Evolutionary conservation across 2,329 filamentous ascomycete genomes (phyloP).

Genomic region (Arachnomyces sp.): DNA sequence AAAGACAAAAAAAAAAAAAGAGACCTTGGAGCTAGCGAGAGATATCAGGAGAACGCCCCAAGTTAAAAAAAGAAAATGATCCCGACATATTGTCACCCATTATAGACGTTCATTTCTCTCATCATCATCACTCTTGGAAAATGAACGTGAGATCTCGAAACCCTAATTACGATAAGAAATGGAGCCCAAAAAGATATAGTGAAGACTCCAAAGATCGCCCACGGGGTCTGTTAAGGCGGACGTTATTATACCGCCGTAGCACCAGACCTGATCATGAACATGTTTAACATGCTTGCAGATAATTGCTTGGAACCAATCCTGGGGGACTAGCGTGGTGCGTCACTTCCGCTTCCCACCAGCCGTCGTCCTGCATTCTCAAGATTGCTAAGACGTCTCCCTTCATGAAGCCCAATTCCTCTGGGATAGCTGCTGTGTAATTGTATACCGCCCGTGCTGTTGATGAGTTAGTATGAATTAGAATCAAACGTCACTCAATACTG

Average conservation of each 20-base stretch:
- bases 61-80: background rate
- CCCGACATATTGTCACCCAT: too few species aligned
- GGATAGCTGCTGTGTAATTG: constrained; percentile 87
- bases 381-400: constrained; percentile 91
- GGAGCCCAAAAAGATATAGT: too few species aligned
- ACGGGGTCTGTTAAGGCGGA: too few species aligned
- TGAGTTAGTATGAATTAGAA: constrained; percentile 16
- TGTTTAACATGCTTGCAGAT: constrained; percentile 51
- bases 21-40: constrained; percentile 2
- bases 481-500: background rate
- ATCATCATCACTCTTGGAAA: too few species aligned
- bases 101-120: too few species aligned
- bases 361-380: constrained; percentile 86
- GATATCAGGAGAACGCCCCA: background rate
- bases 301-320: constrained; percentile 61
- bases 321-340: constrained; percentile 46
- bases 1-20: background rate
- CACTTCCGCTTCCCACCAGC: constrained; percentile 98
- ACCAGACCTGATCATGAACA: background rate
- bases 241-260: background rate
- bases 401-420: constrained; percentile 83
- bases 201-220: too few species aligned
- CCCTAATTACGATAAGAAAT: too few species aligned
- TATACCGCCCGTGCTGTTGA: constrained; percentile 79
- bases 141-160: too few species aligned